A percentile compares a stretch with the other conserved stretches of the same genome.
Conservation (phyloP, 2,329 filamentous ascomycete species). For the Delphinella strobiligena region DNA sequence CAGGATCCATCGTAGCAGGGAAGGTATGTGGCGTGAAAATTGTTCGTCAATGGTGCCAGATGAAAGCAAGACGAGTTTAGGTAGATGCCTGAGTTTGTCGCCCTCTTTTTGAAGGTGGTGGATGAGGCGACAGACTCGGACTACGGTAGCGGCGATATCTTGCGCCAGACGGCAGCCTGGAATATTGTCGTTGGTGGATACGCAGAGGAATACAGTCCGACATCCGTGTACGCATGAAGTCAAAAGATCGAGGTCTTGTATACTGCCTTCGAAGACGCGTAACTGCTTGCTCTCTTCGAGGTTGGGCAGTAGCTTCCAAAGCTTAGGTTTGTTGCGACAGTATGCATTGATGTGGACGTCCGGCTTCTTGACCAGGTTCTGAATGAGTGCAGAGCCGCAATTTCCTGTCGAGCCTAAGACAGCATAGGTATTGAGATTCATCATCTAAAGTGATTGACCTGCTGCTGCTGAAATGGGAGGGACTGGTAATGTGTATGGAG, state of each 20-base stretch:
- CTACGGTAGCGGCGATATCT: constrained; percentile 23
- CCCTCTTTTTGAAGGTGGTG: constrained; percentile 13
- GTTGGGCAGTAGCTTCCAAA: constrained; percentile 22
- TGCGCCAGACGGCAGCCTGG: constrained; percentile 27
- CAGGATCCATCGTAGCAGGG: constrained; percentile 19
- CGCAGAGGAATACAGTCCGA: constrained; percentile 28
- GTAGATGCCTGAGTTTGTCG: constrained; percentile 17
- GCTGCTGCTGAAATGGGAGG: no score
- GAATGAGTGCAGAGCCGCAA: constrained; percentile 29
- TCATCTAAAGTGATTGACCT: no score
- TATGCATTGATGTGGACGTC: constrained; percentile 27
- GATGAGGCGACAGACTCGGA: constrained; percentile 26
- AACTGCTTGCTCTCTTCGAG: constrained; percentile 21
- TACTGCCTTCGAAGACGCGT: constrained; percentile 30
- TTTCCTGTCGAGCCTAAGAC: constrained; percentile 23
- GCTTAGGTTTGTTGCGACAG: constrained; percentile 31
- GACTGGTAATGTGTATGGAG: no score
- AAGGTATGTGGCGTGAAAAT: constrained; percentile 21
- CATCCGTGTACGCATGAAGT: constrained; percentile 22
- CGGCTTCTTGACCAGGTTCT: constrained; percentile 24
- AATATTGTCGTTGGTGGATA: constrained; percentile 33
- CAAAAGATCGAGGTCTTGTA: constrained; percentile 28
- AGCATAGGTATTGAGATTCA: no score
- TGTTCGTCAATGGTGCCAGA: constrained; percentile 30
- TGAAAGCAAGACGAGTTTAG: constrained; percentile 30